Percentiles rank a stretch among this genome's conserved stretches.
Conservation (phyloP, 225 moss, liverwort and hornwort genomes). For the Thuidium tamariscinum region DNA sequence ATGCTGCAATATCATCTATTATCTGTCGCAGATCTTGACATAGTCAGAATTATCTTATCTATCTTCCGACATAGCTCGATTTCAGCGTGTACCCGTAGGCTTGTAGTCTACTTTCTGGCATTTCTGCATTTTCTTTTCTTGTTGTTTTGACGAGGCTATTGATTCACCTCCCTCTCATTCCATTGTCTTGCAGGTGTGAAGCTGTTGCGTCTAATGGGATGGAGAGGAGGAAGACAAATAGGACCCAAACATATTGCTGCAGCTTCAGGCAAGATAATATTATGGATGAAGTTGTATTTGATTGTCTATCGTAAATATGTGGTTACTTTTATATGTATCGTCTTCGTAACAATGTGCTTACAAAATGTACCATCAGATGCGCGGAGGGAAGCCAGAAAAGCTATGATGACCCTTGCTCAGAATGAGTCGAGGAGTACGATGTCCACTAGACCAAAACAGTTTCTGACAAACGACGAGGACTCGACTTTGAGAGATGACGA, state of each 20-base stretch:
- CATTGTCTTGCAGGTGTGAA: slow-evolving; percentile 47
- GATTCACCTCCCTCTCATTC: background rate
- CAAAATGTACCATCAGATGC: slow-evolving; percentile 28
- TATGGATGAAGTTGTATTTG: background rate
- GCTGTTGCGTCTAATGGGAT: slow-evolving; percentile 90
- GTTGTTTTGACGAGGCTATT: background rate
- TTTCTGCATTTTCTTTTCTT: background rate
- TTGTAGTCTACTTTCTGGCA: background rate
- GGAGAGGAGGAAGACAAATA: slow-evolving; percentile 64
- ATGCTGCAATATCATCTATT: background rate
- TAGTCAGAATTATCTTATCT: background rate
- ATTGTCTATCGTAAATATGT: background rate
- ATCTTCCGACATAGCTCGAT: background rate
- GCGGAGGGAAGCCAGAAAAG: slow-evolving; percentile 67
- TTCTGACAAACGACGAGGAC: slow-evolving; percentile 3
- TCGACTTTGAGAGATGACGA: slow-evolving; percentile 22
- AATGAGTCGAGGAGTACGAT: slow-evolving; percentile 14
- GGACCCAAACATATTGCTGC: slow-evolving; percentile 56
- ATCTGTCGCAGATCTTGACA: background rate
- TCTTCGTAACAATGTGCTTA: background rate
- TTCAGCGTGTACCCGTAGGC: background rate
- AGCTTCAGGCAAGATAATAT: slow-evolving; percentile 40
- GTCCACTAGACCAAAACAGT: background rate
- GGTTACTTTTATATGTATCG: background rate
- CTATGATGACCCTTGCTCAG: slow-evolving; percentile 55